Evolutionary conservation across 805 yeast genomes (phyloP), one percentile per base, ranked within the genome.

Genomic region (Yarrowia hollandica): DNA sequence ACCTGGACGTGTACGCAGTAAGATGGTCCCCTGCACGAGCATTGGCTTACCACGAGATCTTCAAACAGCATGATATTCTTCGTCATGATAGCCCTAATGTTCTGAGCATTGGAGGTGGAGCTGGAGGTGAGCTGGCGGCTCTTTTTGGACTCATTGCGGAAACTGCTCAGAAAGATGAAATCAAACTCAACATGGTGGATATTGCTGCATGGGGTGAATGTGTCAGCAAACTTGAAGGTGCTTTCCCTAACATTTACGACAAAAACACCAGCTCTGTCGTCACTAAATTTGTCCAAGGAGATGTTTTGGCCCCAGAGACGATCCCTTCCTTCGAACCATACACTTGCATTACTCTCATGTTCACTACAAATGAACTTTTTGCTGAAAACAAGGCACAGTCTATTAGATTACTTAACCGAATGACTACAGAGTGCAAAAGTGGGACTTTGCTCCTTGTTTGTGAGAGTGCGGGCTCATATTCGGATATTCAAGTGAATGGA

Each of bases 381-480:
- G 78, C 85, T 14, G 89, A 83, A 62, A 80, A 88, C 62, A 82
- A 80, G 65, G 73, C 81, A 0, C 81, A 77, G 39, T 79, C 95
- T 5, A 78, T 88, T 34, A 73, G 77, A 58, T 75, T 86, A 54
- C 74, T 90, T 57, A 83, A 83, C 61, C 67, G 72, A 10, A 70
- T 90, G 60, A 78, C 81, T 58, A 63, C 67, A 5, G 38, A 68
- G 7, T 88, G 95, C 70, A 67, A 71, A 31, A 59, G 69, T 1
- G 94, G 91, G 0, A 72, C 88, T 14, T 70, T 79, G 25, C 71
- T 90, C 31, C 74, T 90, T 42, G 82, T 90, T 21, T 81, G 88
- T 1, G 97, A 90, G 67, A 85, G 94, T 72, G 97, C 97, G 0
- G 96, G 97, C 0, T 86, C 95, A 9, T 90, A 84, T 71, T 88